A percentile compares a stretch with the other conserved stretches of the same genome.
phyloP scores from a whole-genome alignment of 441 rosid genomes.

The Flueggea neowawraea region DNA sequence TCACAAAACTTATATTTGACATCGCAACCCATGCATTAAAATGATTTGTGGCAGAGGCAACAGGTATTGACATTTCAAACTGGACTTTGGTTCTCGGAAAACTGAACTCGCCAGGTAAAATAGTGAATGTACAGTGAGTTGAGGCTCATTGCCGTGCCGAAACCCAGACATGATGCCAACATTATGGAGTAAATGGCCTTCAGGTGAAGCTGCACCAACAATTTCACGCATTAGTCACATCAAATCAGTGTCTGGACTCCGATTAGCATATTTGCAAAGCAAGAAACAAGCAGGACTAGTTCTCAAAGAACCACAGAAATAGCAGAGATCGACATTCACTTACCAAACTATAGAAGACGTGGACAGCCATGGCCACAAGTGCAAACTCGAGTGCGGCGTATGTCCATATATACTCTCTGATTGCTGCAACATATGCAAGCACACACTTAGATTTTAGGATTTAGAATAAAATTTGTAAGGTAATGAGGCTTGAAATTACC shows the following conservation, averaged over 20 bases:
- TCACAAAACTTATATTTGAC: not conserved
- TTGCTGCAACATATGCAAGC: slow-evolving; percentile 53
- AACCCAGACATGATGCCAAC: slow-evolving; percentile 66
- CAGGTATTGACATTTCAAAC: slow-evolving; percentile 31
- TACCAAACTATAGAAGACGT: slow-evolving; percentile 62
- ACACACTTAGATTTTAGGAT: slow-evolving; percentile 5
- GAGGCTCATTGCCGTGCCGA: slow-evolving; percentile 67
- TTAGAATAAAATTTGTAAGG: not conserved
- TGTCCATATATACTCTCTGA: slow-evolving; percentile 91
- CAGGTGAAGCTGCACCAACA: slow-evolving; percentile 58
- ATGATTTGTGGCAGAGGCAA: too few species aligned
- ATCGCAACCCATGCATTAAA: not conserved
- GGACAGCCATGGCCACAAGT: slow-evolving; percentile 62
- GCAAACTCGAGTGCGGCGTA: slow-evolving; percentile 96
- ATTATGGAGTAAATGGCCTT: slow-evolving; percentile 56
- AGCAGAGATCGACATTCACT: slow-evolving; percentile 23
- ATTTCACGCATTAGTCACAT: not conserved
- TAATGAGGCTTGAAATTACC: slow-evolving; percentile 38
- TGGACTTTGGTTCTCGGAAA: slow-evolving; percentile 38
- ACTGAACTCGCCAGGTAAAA: slow-evolving; percentile 53
- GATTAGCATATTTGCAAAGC: too few species aligned
- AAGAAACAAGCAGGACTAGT: too few species aligned
- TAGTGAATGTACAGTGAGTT: slow-evolving; percentile 65
- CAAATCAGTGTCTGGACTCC: too few species aligned
- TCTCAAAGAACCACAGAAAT: too few species aligned